Percentiles rank a stretch among this genome's conserved stretches.
Evolutionary conservation across 192 early-diverging fungal genomes (phyloP).

Genomic region (Haplosporangium gracile): DNA sequence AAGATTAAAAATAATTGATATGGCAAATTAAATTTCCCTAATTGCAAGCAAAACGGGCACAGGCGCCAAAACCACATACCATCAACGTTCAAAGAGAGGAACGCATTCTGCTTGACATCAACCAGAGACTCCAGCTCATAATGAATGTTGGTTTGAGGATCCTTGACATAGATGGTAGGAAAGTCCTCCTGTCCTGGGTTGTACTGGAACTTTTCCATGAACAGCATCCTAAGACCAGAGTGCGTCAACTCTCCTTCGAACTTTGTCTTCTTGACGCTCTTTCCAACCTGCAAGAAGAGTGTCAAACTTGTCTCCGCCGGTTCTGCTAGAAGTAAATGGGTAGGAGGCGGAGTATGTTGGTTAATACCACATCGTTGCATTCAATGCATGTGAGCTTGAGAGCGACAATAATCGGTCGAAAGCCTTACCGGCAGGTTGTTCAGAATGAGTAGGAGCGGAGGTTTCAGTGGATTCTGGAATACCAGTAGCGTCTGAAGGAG

Average conservation of each 20-base stretch:
- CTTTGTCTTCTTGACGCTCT: slow-evolving; percentile 69
- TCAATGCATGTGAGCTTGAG: neutral
- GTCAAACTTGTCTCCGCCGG: slow-evolving; percentile 42
- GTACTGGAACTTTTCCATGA: slow-evolving; percentile 79
- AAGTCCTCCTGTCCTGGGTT: slow-evolving; percentile 73
- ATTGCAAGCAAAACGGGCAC: neutral
- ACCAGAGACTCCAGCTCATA: slow-evolving; percentile 77
- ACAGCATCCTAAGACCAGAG: slow-evolving; percentile 74
- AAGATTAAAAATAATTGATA: neutral
- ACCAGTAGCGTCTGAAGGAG: neutral
- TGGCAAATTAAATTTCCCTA: neutral
- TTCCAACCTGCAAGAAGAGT: slow-evolving; percentile 74
- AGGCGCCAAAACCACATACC: slow-evolving; percentile 49
- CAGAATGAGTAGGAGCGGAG: neutral
- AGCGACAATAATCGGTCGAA: neutral
- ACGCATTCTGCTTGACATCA: slow-evolving; percentile 72
- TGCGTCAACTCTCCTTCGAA: slow-evolving; percentile 68
- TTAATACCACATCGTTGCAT: neutral
- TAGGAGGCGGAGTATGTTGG: neutral
- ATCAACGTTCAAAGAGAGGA: slow-evolving; percentile 64
- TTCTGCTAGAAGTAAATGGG: neutral
- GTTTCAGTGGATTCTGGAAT: neutral
- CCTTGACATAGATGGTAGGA: slow-evolving; percentile 77
- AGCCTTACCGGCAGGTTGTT: neutral
- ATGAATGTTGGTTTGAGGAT: slow-evolving; percentile 63